Base-by-base conservation (phyloP, 2,329 filamentous ascomycete genomes). In the Cordyceps militaris region DNA sequence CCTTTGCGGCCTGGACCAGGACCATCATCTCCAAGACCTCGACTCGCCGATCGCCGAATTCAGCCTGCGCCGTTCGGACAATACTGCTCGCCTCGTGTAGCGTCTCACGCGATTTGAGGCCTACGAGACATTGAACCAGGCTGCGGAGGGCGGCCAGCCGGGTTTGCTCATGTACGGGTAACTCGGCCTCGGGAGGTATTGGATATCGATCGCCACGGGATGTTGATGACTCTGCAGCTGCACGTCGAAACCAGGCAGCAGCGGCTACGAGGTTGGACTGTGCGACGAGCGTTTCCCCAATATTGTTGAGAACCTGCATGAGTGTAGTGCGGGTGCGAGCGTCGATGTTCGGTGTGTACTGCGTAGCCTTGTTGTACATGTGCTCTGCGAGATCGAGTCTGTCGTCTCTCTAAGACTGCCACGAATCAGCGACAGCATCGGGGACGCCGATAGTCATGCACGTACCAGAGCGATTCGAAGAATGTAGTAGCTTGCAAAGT, bases 331-430 rank as follows among this genome's bases (percentile, higher is more conserved):
- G 34, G 14, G 47, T 43, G 26, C 7, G 38, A 6, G 13, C 14
- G 24, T 34, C 47, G 19, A 50, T 21, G 46, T 34, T 26, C 5
- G 47, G 19, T 1, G 30, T 44, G 19, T 59, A 46, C 24, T 50
- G 50, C n/a, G 38, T 48, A 10, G 83, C 71, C 64, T 88, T 88
- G 36, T 71, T 71, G 69, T 87, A 92, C 77, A 94, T 84, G 69
- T 90, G 84, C 56, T 96, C 89, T 28, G 89, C 89, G 49, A 91
- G 80, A 58, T 93, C 88, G 14, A 88, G 76, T 42, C 86, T 82
- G 42, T 82, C 78, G 66, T 91, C 85, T 64, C 85, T 84, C 85
- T 87, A 96, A 30, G 86, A 81, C 89, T 93, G 51, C 24, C 2
- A 23, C 3, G 10, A 8, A 7, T 34, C 2, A 48, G 42, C 6